Evolutionary conservation across 495 filamentous ascomycete genomes (phyloP).

Genomic region (Diplogelasinospora grovesii): DNA sequence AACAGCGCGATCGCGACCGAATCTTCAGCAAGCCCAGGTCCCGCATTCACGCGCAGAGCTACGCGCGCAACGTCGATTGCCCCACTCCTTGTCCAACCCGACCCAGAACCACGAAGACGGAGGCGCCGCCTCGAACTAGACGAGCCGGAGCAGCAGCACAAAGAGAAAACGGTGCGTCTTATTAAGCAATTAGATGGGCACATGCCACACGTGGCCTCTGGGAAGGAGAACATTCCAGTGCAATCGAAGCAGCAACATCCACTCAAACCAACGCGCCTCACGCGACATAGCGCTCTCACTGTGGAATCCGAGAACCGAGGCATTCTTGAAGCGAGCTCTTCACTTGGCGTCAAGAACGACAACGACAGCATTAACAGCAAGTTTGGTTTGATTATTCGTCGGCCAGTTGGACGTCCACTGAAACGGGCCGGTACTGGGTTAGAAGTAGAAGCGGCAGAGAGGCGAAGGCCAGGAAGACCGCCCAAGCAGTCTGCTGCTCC

Average conservation of each 20-base stretch:
- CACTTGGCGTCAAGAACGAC: too few relatives aligned
- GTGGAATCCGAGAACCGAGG: background rate
- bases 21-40: conserved; percentile 4
- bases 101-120: conserved; percentile 30
- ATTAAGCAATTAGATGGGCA: too few relatives aligned
- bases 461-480: too few relatives aligned
- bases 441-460: too few relatives aligned
- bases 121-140: conserved; percentile 21
- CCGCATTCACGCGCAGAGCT: conserved; percentile 28
- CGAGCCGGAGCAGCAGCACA: too few relatives aligned
- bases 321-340: too few relatives aligned
- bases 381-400: too few relatives aligned
- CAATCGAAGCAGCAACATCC: conserved; percentile 5
- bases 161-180: too few relatives aligned
- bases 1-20: conserved; percentile 10
- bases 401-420: too few relatives aligned
- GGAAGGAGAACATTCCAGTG: conserved; percentile 26
- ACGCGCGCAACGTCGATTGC: conserved; percentile 36
- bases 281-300: conserved; percentile 14
- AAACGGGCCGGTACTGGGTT: too few relatives aligned
- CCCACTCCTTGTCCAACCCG: conserved; percentile 21
- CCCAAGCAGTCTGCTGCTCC: too few relatives aligned
- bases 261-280: conserved; percentile 12
- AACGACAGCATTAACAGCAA: background rate
- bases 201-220: conserved; percentile 12